A percentile compares a stretch with the other conserved stretches of the same genome.
Conservation (phyloP, 768 basidiomycete genomes). For the Rhizopogon salebrosus region DNA sequence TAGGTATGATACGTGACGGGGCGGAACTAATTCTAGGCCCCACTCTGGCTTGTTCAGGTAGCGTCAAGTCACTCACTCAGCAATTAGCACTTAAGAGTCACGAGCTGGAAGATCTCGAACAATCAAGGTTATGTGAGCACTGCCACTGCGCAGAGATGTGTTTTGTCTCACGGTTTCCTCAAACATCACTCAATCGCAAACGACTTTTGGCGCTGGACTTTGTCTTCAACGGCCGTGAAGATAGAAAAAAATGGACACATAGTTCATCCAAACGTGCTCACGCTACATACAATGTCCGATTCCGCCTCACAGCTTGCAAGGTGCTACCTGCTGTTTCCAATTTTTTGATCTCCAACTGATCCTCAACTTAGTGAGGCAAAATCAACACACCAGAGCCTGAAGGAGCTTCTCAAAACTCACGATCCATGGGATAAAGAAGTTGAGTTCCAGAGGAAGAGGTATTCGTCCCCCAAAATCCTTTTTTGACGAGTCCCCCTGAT, state of each 20-base stretch:
- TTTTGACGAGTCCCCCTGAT: constrained; percentile 5
- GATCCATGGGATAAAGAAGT: constrained; percentile 84
- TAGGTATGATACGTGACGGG: no score
- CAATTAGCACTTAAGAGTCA: no score
- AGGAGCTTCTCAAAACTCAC: constrained; percentile 66
- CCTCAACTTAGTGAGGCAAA: constrained; percentile 64
- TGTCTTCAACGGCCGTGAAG: constrained; percentile 2
- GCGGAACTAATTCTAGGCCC: no score
- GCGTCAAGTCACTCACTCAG: no score
- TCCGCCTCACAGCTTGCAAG: constrained; percentile 33
- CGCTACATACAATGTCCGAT: constrained; percentile 32
- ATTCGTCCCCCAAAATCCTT: constrained; percentile 27
- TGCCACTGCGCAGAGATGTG: no score
- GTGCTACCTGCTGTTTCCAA: constrained; percentile 14
- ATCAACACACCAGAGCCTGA: constrained; percentile 65
- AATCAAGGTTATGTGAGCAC: constrained; percentile 1
- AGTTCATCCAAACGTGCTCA: constrained; percentile 1
- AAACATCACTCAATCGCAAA: not conserved
- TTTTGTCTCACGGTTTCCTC: not conserved
- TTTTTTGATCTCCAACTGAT: constrained; percentile 5
- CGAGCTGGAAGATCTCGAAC: no score
- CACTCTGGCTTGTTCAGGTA: no score
- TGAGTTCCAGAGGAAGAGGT: constrained; percentile 85
- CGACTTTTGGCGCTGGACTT: constrained; percentile 1
- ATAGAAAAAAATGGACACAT: constrained; percentile 21